Evolutionary conservation across 805 yeast genomes (phyloP).

Genomic region (Candida insectalens): DNA sequence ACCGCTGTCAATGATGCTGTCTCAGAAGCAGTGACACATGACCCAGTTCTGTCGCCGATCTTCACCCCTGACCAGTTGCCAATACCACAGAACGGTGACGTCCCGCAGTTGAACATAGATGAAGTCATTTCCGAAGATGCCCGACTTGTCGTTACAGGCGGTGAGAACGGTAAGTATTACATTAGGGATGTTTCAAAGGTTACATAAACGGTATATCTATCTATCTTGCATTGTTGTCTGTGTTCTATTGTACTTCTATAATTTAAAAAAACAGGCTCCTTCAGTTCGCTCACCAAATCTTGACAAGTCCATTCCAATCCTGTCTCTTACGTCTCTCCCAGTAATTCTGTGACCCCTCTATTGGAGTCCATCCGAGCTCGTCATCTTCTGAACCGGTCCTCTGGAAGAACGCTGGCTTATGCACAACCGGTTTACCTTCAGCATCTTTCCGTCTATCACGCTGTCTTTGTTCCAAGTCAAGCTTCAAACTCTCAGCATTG

Average conservation of each 20-base stretch:
- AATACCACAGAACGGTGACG: constrained; percentile 11
- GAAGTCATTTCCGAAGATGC: neutral
- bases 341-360: constrained; percentile 52
- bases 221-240: too few species aligned
- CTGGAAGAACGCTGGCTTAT: constrained; percentile 55
- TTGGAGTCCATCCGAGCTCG: constrained; percentile 40
- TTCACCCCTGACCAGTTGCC: constrained; percentile 29
- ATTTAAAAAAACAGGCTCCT: too few species aligned
- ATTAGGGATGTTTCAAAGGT: constrained; percentile 21
- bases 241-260: too few species aligned
- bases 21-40: constrained; percentile 36
- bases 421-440: constrained; percentile 33
- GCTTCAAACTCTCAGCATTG: constrained; percentile 62
- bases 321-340: constrained; percentile 67
- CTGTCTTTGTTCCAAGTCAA: constrained; percentile 68
- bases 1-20: constrained; percentile 38
- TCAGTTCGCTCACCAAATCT: constrained; percentile 44
- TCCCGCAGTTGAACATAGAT: constrained; percentile 18
- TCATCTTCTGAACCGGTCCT: too few species aligned
- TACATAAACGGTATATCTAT: too few species aligned
- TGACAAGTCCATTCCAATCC: constrained; percentile 49
- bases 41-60: constrained; percentile 36
- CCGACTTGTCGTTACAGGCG: constrained; percentile 25
- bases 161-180: constrained; percentile 24
- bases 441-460: constrained; percentile 59